Percentiles rank a stretch among this genome's conserved stretches.
These are phyloP conservation scores for Trichoderma sp. DNA, from an alignment of 2,329 filamentous ascomycete species.

Conservation along the genomic window DNA sequence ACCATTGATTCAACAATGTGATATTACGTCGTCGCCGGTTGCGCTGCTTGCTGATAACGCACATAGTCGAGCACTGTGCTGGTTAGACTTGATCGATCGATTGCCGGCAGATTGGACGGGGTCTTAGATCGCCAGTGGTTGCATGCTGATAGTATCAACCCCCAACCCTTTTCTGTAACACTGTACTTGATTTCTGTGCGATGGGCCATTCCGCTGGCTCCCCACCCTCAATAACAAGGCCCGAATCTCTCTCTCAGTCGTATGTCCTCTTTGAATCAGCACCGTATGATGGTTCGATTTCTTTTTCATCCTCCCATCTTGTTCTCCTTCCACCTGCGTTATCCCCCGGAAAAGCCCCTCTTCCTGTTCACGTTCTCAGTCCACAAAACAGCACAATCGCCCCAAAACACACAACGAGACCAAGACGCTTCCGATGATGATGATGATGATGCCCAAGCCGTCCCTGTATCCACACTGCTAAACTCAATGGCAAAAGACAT, in stretches of 20 bases:
- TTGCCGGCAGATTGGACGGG: slow-evolving; percentile 6
- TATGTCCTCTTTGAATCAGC: background rate
- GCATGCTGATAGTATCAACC: background rate
- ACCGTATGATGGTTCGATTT: background rate
- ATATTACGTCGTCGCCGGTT: no score
- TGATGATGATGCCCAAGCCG: background rate
- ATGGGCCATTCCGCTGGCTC: background rate
- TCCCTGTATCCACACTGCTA: background rate
- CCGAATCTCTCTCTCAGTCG: background rate
- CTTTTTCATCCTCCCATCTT: background rate
- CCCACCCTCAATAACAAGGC: background rate
- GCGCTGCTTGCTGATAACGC: background rate
- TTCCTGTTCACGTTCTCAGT: background rate
- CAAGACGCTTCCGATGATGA: no score
- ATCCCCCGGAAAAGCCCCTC: background rate
- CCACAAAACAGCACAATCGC: background rate
- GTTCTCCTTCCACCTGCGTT: background rate
- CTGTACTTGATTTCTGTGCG: background rate
- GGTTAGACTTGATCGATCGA: slow-evolving; percentile 1
- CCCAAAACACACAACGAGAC: background rate
- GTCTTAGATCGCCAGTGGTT: slow-evolving; percentile 1
- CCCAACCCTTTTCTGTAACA: background rate
- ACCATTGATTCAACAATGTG: no score
- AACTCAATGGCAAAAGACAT: slow-evolving; percentile 8
- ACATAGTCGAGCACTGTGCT: background rate